phyloP scores from a whole-genome alignment of 2,329 filamentous ascomycete species.

The Esteya vermicola region DNA sequence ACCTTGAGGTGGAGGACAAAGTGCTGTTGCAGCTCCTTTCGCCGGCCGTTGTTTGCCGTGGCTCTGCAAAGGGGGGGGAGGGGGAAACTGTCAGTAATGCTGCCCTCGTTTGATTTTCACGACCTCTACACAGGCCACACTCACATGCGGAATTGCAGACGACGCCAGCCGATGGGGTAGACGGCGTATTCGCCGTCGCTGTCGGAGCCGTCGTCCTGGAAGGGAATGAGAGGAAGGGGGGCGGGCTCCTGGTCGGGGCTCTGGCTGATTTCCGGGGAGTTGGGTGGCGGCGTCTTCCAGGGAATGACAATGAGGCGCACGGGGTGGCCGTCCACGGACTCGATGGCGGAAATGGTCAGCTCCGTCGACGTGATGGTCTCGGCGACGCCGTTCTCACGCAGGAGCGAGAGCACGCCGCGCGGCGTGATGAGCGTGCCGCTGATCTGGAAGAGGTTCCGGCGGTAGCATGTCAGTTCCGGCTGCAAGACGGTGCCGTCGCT shows the following conservation, averaged over 20 bases:
- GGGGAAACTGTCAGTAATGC: too few species aligned
- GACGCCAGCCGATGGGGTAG: constrained; percentile 88
- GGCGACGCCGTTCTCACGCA: constrained; percentile 73
- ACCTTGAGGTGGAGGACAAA: constrained; percentile 85
- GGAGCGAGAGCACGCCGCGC: constrained; percentile 60
- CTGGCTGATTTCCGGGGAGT: constrained; percentile 51
- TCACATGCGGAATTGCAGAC: constrained; percentile 77
- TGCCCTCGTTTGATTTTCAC: too few species aligned
- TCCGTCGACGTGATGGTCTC: constrained; percentile 74
- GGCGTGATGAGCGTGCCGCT: constrained; percentile 78
- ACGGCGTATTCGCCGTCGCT: constrained; percentile 70
- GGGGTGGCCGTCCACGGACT: constrained; percentile 83
- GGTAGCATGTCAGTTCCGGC: constrained; percentile 87
- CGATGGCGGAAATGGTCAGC: constrained; percentile 78
- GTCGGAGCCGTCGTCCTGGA: constrained; percentile 42
- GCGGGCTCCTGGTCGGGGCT: constrained; percentile 71
- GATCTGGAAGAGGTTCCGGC: constrained; percentile 90
- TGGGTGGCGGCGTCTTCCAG: constrained; percentile 88
- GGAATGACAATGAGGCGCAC: constrained; percentile 94
- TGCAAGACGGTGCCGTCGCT: constrained; percentile 45
- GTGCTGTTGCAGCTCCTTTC: constrained; percentile 92
- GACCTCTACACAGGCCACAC: too few species aligned
- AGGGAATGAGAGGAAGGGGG: constrained; percentile 59
- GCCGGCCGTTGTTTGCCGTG: constrained; percentile 87
- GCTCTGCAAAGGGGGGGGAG: too few species aligned